phyloP scores from a whole-genome alignment of 1,139 yeast species.

The Yamadazyma aaseri region DNA sequence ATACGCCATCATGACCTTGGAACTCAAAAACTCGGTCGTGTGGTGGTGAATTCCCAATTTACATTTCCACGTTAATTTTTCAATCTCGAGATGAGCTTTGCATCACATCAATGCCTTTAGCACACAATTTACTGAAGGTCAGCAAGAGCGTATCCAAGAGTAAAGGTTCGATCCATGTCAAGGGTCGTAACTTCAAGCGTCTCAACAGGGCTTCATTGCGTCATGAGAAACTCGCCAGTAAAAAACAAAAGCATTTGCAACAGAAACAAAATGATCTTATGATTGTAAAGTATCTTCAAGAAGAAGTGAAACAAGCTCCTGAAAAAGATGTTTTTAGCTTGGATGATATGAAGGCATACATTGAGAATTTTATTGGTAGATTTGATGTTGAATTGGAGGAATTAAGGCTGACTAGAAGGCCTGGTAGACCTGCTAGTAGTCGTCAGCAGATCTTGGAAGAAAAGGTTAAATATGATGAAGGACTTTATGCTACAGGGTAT shows the following conservation, averaged over 20 bases:
- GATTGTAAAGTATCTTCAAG: slow-evolving; percentile 65
- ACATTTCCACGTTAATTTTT: too few relatives aligned
- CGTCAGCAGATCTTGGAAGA: slow-evolving; percentile 68
- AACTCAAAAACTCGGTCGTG: too few relatives aligned
- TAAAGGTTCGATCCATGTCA: slow-evolving; percentile 72
- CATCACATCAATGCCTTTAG: slow-evolving; percentile 60
- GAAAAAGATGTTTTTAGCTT: slow-evolving; percentile 43
- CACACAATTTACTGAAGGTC: slow-evolving; percentile 71
- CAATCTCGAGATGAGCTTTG: slow-evolving; percentile 15
- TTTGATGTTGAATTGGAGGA: slow-evolving; percentile 69
- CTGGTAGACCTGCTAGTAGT: slow-evolving; percentile 81
- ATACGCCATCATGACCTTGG: too few relatives aligned
- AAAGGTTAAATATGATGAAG: slow-evolving; percentile 57
- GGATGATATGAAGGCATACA: slow-evolving; percentile 59
- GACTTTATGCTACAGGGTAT: slow-evolving; percentile 69
- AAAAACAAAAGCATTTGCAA: slow-evolving; percentile 55
- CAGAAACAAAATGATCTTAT: slow-evolving; percentile 58
- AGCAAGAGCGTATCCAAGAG: slow-evolving; percentile 60
- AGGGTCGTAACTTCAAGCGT: slow-evolving; percentile 85
- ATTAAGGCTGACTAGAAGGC: slow-evolving; percentile 62
- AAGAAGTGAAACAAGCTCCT: slow-evolving; percentile 49
- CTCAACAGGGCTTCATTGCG: slow-evolving; percentile 82
- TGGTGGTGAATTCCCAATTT: too few relatives aligned
- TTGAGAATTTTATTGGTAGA: slow-evolving; percentile 63
- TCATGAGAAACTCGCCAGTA: slow-evolving; percentile 63